A percentile compares a stretch with the other conserved stretches of the same genome.
These are phyloP conservation scores for Neopestalotiopsis sp. DNA, from an alignment of 2,329 filamentous ascomycete species.

Conservation along the genomic window DNA sequence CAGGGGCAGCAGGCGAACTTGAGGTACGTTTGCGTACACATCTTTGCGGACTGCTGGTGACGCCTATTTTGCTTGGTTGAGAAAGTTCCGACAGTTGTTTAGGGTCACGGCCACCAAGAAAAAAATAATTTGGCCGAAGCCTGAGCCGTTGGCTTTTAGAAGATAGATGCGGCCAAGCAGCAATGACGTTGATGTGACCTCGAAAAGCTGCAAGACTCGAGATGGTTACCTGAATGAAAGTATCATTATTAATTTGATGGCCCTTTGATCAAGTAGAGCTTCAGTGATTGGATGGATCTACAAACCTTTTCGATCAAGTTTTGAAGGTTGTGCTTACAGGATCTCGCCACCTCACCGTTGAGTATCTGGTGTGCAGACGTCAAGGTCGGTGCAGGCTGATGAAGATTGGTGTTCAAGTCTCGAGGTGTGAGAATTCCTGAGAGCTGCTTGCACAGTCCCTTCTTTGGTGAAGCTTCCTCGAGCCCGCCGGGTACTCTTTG, in stretches of 20 bases:
- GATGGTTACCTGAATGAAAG: neutral
- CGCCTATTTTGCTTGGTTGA: too few species aligned
- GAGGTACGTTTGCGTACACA: constrained; percentile 31
- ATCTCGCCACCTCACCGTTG: neutral
- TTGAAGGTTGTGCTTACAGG: neutral
- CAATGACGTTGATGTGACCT: neutral
- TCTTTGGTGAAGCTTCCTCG: too few species aligned
- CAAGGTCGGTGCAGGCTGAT: neutral
- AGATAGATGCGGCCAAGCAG: neutral
- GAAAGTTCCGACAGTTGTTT: neutral
- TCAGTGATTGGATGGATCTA: neutral
- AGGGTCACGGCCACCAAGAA: neutral
- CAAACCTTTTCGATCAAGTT: neutral
- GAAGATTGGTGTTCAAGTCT: neutral
- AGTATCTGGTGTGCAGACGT: neutral
- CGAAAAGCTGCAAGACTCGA: neutral
- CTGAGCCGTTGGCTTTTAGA: neutral
- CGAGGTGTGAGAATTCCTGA: neutral
- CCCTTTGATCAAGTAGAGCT: neutral
- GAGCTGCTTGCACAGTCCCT: neutral
- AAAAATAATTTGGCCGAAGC: neutral
- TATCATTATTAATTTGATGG: neutral
- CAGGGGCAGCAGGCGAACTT: constrained; percentile 30
- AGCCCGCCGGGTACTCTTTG: too few species aligned
- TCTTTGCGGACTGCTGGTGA: constrained; percentile 13